A percentile compares a stretch with the other conserved stretches of the same genome.
Evolutionary conservation across 1,139 yeast species (phyloP).

Genomic region (Saccharomyces hybrid): DNA sequence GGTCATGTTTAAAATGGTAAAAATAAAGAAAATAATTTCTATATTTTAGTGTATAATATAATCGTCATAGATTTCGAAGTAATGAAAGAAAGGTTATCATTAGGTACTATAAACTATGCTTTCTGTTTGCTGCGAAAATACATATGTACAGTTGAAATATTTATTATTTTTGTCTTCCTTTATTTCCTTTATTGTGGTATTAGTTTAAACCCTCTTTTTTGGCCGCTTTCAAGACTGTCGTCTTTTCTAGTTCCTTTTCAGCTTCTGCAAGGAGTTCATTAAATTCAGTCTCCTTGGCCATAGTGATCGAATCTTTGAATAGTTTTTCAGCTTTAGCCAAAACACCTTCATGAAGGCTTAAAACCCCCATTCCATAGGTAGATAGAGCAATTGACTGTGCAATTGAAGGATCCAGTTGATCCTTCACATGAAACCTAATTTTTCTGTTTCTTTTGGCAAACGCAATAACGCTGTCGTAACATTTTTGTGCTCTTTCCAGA

Average conservation of each 20-base stretch:
- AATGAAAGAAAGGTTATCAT: background rate
- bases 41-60: background rate
- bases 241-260: slow-evolving; percentile 53
- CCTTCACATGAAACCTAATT: slow-evolving; percentile 30
- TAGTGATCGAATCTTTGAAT: slow-evolving; percentile 60
- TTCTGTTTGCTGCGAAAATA: background rate
- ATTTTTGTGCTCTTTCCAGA: slow-evolving; percentile 38
- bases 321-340: slow-evolving; percentile 46
- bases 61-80: background rate
- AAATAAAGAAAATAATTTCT: background rate
- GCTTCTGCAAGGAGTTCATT: slow-evolving; percentile 55
- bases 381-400: slow-evolving; percentile 71
- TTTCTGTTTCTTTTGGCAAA: slow-evolving; percentile 46
- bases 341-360: slow-evolving; percentile 46
- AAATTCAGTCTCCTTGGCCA: slow-evolving; percentile 67
- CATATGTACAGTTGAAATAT: background rate
- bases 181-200: background rate
- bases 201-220: slow-evolving; percentile 4
- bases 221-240: slow-evolving; percentile 11
- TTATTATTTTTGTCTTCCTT: background rate
- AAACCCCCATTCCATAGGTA: slow-evolving; percentile 79
- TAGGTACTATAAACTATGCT: background rate
- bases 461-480: slow-evolving; percentile 48
- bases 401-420: slow-evolving; percentile 38
- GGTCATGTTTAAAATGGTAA: slow-evolving; percentile 5